Evolutionary conservation across 2,329 filamentous ascomycete genomes (phyloP), one percentile per base, ranked within the genome.

Genomic region (Hypocrella siamensis): DNA sequence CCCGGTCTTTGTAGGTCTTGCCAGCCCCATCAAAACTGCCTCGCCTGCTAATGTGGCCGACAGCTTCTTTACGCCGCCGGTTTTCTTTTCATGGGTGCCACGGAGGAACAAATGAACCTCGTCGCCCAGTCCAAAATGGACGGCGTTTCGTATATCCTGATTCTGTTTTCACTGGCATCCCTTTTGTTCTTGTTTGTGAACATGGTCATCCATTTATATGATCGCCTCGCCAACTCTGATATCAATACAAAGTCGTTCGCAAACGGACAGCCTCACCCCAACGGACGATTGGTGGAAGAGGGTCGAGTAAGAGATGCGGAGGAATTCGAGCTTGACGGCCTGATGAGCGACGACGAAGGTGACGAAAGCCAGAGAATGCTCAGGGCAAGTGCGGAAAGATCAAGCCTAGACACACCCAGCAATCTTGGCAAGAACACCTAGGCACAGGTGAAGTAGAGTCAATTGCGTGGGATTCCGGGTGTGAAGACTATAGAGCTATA

Each of bases 11-110:
- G 63, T 68, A 53, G 55, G 81, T 72, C 32, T 16, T 12, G 10
- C 15, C 5, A 8, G 14, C 26, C 11, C 4, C 15, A n/a, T n/a
- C n/a, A n/a, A n/a, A n/a, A n/a, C n/a, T n/a, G n/a, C n/a, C n/a
- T n/a, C n/a, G n/a, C n/a, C n/a, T n/a, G n/a, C n/a, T n/a, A n/a
- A n/a, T n/a, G n/a, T 31, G 2, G 21, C 29, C 4, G 4, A 2
- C 15, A 92, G 85, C 67, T 96, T 26, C 70, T 98, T 18, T 93
- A 82, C 47, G 85, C 86, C 5, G 80, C 86, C 4, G 90, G 90
- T 2, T 93, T 96, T 58, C 67, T 98, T 26, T 98, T 98, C 60
- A 93, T 96, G 85, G 81, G 84, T 19, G 88, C 90, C 12, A 96
- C 85, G 1, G 90, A 96, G 52, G 86, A 98, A 58, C 90, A 96